Evolutionary conservation across 257 asterid genomes (phyloP).

Genomic region (Solanum chilense): DNA sequence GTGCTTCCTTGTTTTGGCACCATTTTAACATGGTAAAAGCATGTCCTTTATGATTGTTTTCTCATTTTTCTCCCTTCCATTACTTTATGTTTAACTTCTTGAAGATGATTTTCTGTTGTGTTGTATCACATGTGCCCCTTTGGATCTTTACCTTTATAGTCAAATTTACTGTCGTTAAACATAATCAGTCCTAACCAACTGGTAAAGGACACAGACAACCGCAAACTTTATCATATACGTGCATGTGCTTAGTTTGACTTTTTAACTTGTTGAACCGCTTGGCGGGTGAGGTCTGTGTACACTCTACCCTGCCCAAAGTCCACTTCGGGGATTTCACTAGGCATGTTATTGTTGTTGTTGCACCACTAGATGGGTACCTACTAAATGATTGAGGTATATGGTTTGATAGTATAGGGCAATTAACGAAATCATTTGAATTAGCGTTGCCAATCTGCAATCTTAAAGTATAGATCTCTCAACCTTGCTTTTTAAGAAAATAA

Average conservation of each 20-base stretch:
- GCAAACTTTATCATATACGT: not conserved
- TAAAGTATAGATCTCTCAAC: not conserved
- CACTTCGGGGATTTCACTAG: no score
- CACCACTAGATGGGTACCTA: not conserved
- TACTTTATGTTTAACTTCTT: not conserved
- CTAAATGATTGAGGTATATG: not conserved
- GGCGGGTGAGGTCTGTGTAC: no score
- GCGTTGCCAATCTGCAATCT: not conserved
- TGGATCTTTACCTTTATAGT: not conserved
- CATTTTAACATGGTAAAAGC: not conserved
- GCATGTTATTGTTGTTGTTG: no score
- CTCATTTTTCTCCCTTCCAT: not conserved
- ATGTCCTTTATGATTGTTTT: not conserved
- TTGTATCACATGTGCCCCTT: not conserved
- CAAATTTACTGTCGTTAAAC: not conserved
- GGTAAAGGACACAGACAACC: not conserved
- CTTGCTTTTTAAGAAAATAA: not conserved
- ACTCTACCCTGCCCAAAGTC: no score
- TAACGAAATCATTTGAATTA: not conserved
- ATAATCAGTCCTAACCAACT: not conserved
- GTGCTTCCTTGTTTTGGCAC: not conserved
- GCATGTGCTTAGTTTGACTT: not conserved
- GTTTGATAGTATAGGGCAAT: not conserved
- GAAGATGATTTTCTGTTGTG: not conserved
- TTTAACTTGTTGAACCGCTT: not conserved